A percentile compares a stretch with the other conserved stretches of the same genome.
These are phyloP conservation scores for Beauveria varroae DNA, from an alignment of 2,329 filamentous ascomycete species.

Conservation along the genomic window DNA sequence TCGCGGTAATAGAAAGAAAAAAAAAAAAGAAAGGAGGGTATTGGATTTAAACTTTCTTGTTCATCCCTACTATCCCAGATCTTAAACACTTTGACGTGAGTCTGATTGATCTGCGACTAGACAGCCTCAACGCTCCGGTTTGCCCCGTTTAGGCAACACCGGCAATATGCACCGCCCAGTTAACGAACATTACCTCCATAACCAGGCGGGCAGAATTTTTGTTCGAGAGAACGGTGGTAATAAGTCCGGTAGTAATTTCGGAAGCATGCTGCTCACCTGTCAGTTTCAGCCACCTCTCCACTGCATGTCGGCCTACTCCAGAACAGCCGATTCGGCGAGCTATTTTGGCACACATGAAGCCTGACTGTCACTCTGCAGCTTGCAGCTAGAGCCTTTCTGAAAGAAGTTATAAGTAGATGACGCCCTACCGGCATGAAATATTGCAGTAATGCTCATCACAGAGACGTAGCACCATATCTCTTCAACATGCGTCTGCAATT, in stretches of 20 bases:
- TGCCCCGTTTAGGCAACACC: background rate
- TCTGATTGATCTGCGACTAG: too few relatives aligned
- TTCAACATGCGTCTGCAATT: background rate
- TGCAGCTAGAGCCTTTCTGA: background rate
- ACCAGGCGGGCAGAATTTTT: background rate
- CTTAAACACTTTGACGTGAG: too few relatives aligned
- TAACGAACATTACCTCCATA: too few relatives aligned
- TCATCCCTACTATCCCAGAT: too few relatives aligned
- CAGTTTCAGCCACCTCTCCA: slow-evolving; percentile 2
- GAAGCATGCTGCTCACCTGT: background rate
- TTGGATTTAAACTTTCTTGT: too few relatives aligned
- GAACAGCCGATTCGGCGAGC: background rate
- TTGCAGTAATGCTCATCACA: background rate
- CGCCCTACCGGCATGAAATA: background rate
- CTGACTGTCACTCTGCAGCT: background rate
- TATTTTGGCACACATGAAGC: background rate
- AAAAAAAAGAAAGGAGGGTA: too few relatives aligned
- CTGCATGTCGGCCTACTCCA: background rate
- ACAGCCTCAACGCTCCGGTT: too few relatives aligned
- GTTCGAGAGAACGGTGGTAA: background rate
- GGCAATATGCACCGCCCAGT: too few relatives aligned
- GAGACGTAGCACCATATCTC: background rate
- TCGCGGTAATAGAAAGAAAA: too few relatives aligned
- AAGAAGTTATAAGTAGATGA: background rate
- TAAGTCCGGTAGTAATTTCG: background rate